Base-by-base conservation (phyloP, 108 stramenopile genomes). In the Discostella stelligeroides region DNA sequence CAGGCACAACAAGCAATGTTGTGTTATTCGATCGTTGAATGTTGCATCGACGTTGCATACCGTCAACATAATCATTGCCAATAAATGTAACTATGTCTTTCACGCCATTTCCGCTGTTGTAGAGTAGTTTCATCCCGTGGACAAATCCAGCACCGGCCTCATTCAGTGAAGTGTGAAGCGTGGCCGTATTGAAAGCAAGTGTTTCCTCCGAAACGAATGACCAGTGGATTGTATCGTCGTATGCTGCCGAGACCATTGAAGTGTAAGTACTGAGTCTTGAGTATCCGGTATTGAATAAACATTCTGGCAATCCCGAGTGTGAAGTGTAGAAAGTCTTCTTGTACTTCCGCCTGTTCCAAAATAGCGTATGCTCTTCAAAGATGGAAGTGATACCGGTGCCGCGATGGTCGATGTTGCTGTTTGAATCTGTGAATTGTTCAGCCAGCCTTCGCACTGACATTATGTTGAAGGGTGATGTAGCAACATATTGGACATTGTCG, bases 21-120 rank as follows among this genome's bases (percentile, higher is more conserved):
- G 28, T 9, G 0, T 63, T 64, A 28, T 65, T 37, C 5, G 23
- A 12, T 0, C 21, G 5, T 10, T 34, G 14, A 14, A 74, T 25
- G 2, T 1, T 10, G 47, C 47, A 47, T 30, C 48, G 25, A 2
- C 15, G 54, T 28, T 71, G 70, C 18, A 53, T 39, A 7, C 18
- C 20, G 1, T 38, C 70, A 40, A 50, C 50, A 46, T 28, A 34
- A 12, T 30, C 38, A 10, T 8, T 50, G 34, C 38, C 50, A n/a
- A 43, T n/a, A 41, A 55, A 68, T 15, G 4, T 3, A 4, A 56
- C 68, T 47, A 41, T 15, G 0, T 27, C 18, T 28, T 45, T 58
- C 25, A 6, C 24, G 12, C 68, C 68, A 18, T 29, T 1, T 15
- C 68, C 68, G 21, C 47, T 41, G 28, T 60, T 58, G 45, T 69